Percentiles rank a stretch among this genome's conserved stretches.
phyloP scores from a whole-genome alignment of 345 rosid genomes.

The Lenwebbia sp. region DNA sequence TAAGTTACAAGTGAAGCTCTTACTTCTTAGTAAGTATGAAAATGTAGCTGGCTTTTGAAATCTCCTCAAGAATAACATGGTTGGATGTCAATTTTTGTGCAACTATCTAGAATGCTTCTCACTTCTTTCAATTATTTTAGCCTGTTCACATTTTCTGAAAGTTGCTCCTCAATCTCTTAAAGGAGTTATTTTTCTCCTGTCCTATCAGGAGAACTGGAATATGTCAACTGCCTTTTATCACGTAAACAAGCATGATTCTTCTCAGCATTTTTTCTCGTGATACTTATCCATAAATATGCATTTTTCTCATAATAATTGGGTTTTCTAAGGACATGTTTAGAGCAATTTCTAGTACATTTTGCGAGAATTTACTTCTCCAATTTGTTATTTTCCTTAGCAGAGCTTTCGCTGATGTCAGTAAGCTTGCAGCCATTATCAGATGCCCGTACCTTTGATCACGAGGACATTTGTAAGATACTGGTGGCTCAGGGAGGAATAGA shows the following conservation, averaged over 20 bases:
- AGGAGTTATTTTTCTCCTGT: not conserved
- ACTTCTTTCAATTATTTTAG: not conserved
- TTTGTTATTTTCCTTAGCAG: not conserved
- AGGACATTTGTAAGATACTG: constrained; percentile 35
- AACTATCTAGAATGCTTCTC: not conserved
- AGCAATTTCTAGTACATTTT: not conserved
- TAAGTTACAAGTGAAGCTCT: not conserved
- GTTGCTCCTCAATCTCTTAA: not conserved
- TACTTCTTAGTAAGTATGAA: not conserved
- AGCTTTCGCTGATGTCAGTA: not conserved
- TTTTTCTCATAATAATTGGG: not conserved
- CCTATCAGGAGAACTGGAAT: not conserved
- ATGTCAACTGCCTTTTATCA: not conserved
- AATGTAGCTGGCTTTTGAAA: not conserved
- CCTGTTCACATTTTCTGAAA: not conserved
- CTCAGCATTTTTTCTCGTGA: not conserved
- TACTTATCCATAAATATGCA: not conserved
- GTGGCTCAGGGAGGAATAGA: constrained; percentile 43
- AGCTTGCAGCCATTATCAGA: constrained; percentile 50
- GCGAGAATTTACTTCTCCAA: not conserved
- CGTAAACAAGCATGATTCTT: not conserved
- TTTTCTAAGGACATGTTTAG: not conserved
- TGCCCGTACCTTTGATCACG: constrained; percentile 37
- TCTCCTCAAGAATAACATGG: not conserved
- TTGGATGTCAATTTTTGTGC: not conserved